These are phyloP conservation scores for Talaromyces piceae DNA, from an alignment of 2,329 filamentous ascomycete genomes.

Conservation along the genomic window DNA sequence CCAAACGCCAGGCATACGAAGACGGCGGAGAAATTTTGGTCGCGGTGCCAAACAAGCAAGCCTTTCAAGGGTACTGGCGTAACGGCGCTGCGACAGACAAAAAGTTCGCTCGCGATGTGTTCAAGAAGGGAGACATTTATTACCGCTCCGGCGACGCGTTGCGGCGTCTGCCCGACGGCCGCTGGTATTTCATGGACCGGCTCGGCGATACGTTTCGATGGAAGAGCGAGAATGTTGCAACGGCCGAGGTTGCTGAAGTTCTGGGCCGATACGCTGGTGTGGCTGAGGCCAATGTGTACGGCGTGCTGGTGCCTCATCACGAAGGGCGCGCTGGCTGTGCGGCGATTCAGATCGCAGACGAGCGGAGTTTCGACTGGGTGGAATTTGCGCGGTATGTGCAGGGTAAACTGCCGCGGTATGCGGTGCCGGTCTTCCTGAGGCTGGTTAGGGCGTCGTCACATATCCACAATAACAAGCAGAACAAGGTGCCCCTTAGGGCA, in stretches of 20 bases:
- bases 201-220: conserved; percentile 49
- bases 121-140: conserved; percentile 60
- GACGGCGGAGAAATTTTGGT: conserved; percentile 70
- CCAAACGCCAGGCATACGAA: conserved; percentile 54
- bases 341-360: conserved; percentile 47
- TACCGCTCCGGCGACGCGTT: conserved; percentile 64
- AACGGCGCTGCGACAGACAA: conserved; percentile 59
- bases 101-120: conserved; percentile 59
- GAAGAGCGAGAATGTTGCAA: conserved; percentile 59
- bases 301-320: conserved; percentile 56
- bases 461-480: conserved; percentile 68
- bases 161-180: conserved; percentile 53
- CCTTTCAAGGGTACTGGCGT: conserved; percentile 64
- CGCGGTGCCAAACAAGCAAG: conserved; percentile 48
- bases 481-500: conserved; percentile 62
- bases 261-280: conserved; percentile 54
- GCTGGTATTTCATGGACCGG: conserved; percentile 63
- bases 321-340: conserved; percentile 62
- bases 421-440: conserved; percentile 66
- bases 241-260: conserved; percentile 59
- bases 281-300: conserved; percentile 63
- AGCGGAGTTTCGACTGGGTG: conserved; percentile 50
- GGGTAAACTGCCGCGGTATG: conserved; percentile 60
- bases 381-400: conserved; percentile 53
- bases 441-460: conserved; percentile 43